These are phyloP conservation scores for Lasiodiplodia hormozganensis DNA, from an alignment of 2,329 filamentous ascomycete genomes.

Conservation along the genomic window DNA sequence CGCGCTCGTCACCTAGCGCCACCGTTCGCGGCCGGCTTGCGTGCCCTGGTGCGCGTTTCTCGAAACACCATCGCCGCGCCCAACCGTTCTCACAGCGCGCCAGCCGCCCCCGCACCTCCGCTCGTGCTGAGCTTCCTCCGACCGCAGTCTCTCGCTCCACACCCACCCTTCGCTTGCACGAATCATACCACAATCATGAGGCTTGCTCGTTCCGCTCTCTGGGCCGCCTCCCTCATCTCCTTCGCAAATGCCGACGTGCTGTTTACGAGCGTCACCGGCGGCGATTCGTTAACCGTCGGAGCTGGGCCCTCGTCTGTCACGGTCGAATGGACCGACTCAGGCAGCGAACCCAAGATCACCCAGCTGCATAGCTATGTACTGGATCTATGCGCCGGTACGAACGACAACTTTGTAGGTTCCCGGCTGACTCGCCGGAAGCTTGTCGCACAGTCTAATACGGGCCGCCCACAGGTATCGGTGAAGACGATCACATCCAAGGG, in stretches of 20 bases:
- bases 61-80: constrained; percentile 20
- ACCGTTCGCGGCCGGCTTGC: background rate
- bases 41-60: background rate
- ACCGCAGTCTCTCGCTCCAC: constrained; percentile 14
- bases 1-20: constrained; percentile 1
- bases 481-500: constrained; percentile 37
- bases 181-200: constrained; percentile 9
- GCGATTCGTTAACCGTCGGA: constrained; percentile 57
- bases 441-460: constrained; percentile 2
- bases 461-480: constrained; percentile 26
- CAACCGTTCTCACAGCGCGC: background rate
- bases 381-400: constrained; percentile 67
- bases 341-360: constrained; percentile 56
- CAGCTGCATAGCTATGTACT: constrained; percentile 63
- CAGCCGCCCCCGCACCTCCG: background rate
- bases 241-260: constrained; percentile 59
- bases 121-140: background rate
- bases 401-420: constrained; percentile 55
- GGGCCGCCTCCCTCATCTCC: constrained; percentile 41
- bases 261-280: constrained; percentile 61
- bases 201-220: constrained; percentile 11
- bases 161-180: background rate
- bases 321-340: constrained; percentile 64
- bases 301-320: constrained; percentile 51
- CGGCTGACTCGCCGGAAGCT: constrained; percentile 11